A percentile compares a stretch with the other conserved stretches of the same genome.
Conservation (phyloP, 108 stramenopile genomes). For the Cyclotella cryptica region DNA sequence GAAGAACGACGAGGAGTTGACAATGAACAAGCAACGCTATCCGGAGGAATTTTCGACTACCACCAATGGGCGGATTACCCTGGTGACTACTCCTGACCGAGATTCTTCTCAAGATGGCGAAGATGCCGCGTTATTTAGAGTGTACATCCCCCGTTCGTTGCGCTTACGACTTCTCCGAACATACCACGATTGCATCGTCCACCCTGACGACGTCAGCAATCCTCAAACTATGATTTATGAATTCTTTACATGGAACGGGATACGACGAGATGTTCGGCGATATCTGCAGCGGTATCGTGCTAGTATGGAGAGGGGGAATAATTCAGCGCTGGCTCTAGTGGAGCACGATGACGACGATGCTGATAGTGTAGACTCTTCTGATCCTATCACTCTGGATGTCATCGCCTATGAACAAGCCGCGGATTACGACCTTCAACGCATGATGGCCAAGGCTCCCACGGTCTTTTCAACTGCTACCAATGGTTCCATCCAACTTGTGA, state of each 20-base stretch:
- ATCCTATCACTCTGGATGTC: slow-evolving; percentile 44
- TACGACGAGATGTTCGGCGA: slow-evolving; percentile 25
- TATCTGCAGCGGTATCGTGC: slow-evolving; percentile 29
- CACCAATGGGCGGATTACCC: slow-evolving; percentile 34
- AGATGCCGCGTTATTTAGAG: slow-evolving; percentile 8
- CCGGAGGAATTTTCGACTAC: slow-evolving; percentile 26
- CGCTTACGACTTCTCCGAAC: slow-evolving; percentile 29
- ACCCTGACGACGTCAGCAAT: slow-evolving; percentile 32
- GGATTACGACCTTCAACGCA: slow-evolving; percentile 18
- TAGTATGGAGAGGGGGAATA: slow-evolving; percentile 27
- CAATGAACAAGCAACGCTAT: not conserved
- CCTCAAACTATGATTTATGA: slow-evolving; percentile 40
- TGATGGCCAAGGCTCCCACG: slow-evolving; percentile 32
- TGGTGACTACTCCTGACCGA: slow-evolving; percentile 22
- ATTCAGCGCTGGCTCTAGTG: slow-evolving; percentile 23
- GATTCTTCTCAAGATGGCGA: slow-evolving; percentile 8
- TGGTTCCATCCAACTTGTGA: slow-evolving; percentile 30
- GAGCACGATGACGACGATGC: slow-evolving; percentile 19
- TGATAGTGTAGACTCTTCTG: slow-evolving; percentile 13
- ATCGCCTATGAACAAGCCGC: slow-evolving; percentile 35
- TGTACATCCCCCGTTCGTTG: slow-evolving; percentile 31
- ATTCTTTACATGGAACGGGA: slow-evolving; percentile 36
- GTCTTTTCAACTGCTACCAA: slow-evolving; percentile 45
- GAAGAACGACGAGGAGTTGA: slow-evolving; percentile 14
- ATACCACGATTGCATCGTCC: slow-evolving; percentile 39